These are phyloP conservation scores for Cyberlindnera maritima DNA, from an alignment of 805 yeast genomes.

Conservation along the genomic window DNA sequence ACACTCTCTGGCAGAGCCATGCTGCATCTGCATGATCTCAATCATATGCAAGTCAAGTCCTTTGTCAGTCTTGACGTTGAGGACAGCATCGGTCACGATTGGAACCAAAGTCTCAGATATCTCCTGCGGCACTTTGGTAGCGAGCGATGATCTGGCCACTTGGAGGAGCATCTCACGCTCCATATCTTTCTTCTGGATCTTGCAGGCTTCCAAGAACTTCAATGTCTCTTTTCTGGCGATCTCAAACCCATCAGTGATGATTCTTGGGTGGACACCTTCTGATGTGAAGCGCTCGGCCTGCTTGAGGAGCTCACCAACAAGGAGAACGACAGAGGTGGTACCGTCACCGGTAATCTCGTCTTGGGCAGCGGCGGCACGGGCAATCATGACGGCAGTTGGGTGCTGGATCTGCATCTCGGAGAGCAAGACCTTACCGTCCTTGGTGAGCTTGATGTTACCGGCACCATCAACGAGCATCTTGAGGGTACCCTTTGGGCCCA, in stretches of 20 bases:
- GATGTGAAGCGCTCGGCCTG: conserved; percentile 90
- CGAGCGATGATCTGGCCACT: conserved; percentile 85
- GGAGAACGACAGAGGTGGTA: conserved; percentile 89
- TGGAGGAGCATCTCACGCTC: conserved; percentile 88
- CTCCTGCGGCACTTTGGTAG: conserved; percentile 81
- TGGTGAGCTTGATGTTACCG: conserved; percentile 91
- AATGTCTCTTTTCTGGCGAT: conserved; percentile 76
- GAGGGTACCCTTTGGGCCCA: conserved; percentile 96
- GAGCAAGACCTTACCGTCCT: conserved; percentile 92
- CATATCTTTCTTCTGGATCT: conserved; percentile 43
- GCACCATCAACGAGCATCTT: conserved; percentile 97
- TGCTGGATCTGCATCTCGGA: conserved; percentile 96
- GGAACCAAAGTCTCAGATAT: conserved; percentile 83
- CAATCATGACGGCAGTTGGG: conserved; percentile 87
- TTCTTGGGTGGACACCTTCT: conserved; percentile 96
- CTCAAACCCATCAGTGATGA: conserved; percentile 93
- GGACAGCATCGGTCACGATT: conserved; percentile 93
- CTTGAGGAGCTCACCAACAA: conserved; percentile 91
- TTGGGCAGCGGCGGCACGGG: conserved; percentile 97
- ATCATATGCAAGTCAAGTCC: conserved; percentile 90
- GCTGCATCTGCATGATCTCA: conserved; percentile 98
- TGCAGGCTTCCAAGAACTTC: conserved; percentile 65
- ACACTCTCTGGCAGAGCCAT: conserved; percentile 81
- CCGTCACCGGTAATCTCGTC: conserved; percentile 99
- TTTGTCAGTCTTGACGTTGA: conserved; percentile 62